Base-by-base conservation (phyloP, 805 yeast genomes). In the Yamadazyma philogaea region DNA sequence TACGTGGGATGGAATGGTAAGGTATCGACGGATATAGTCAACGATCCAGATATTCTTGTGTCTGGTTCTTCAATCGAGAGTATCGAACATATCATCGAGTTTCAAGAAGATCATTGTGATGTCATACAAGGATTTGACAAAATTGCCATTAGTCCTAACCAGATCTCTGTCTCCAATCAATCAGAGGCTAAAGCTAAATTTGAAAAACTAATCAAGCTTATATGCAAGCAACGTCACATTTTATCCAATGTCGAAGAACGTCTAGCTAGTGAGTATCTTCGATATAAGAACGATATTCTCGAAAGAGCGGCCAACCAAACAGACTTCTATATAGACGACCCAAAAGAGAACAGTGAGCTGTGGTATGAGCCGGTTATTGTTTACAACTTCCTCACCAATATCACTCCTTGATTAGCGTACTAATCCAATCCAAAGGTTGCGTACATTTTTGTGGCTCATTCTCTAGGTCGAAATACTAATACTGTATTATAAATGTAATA, bases 71-170 rank as follows among this genome's bases (percentile, higher is more conserved):
- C 54, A 15, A 54, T 57, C 2, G 57, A 50, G 12, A 65, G 59
- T n/a, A 44, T 57, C 7, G 60, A 45, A 6, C 47, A 53, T 12
- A 45, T 53, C 26, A 49, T 63, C 11, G 49, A 51, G 27, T 51
- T 44, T 34, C 66, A 59, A 42, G 66, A 60, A 28, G 54, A 51
- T 6, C 49, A 54, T 7, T 61, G 56, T 39, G 63, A 56, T 42
- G 56, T 51, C 4, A 44, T 53, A n/a, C 53, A 52, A 38, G 63
- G 61, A 10, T 42, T 60, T 7, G 55, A 44, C 2, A 45, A 49
- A 34, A n/a, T 49, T 11, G 47, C 50, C 4, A 34, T 49, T 15
- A 26, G 18, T 7, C 53, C 53, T n/a, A 32, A 22, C 17, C 34
- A 34, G 5, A 20, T 44, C 1, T n/a, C 35, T 6, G 30, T 21